These are phyloP conservation scores for Setomelanomma holmii DNA, from an alignment of 2,329 filamentous ascomycete species.

Conservation along the genomic window DNA sequence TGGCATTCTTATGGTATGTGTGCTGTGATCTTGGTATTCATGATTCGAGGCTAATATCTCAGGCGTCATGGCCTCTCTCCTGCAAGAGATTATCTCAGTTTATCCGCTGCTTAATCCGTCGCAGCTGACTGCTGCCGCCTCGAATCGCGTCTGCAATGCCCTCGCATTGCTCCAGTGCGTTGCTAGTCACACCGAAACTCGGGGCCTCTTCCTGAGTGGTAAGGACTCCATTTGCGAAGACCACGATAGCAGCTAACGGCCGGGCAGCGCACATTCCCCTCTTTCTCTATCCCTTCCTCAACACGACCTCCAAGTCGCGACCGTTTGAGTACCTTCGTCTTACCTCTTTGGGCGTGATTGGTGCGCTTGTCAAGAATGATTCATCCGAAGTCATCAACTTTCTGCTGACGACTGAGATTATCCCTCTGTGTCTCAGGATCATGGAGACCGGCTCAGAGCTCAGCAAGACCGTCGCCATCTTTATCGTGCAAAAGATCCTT, in stretches of 20 bases:
- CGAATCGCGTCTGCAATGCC: conserved; percentile 96
- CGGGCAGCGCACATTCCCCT: conserved; percentile 87
- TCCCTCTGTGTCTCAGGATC: conserved; percentile 93
- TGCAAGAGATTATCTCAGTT: conserved; percentile 98
- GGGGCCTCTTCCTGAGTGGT: conserved; percentile 93
- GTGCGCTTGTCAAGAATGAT: conserved; percentile 97
- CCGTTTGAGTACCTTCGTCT: conserved; percentile 97
- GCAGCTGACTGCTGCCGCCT: conserved; percentile 95
- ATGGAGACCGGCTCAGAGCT: conserved; percentile 99
- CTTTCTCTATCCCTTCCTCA: conserved; percentile 97
- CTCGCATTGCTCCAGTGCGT: conserved; percentile 95
- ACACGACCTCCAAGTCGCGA: conserved; percentile 96
- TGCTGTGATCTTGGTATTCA: too few relatives aligned
- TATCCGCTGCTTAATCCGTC: conserved; percentile 97
- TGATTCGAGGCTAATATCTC: conserved; percentile 20
- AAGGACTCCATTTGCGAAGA: too few relatives aligned
- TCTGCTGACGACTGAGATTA: conserved; percentile 96
- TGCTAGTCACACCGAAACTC: conserved; percentile 94
- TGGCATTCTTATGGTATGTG: conserved; percentile 94
- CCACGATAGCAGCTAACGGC: too few relatives aligned
- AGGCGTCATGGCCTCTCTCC: conserved; percentile 97
- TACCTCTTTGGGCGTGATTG: conserved; percentile 94
- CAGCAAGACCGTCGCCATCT: conserved; percentile 98
- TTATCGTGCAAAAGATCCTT: conserved; percentile 98
- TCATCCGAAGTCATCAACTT: conserved; percentile 99